phyloP scores from a whole-genome alignment of 345 rosid genomes.

The Syzygium grande region DNA sequence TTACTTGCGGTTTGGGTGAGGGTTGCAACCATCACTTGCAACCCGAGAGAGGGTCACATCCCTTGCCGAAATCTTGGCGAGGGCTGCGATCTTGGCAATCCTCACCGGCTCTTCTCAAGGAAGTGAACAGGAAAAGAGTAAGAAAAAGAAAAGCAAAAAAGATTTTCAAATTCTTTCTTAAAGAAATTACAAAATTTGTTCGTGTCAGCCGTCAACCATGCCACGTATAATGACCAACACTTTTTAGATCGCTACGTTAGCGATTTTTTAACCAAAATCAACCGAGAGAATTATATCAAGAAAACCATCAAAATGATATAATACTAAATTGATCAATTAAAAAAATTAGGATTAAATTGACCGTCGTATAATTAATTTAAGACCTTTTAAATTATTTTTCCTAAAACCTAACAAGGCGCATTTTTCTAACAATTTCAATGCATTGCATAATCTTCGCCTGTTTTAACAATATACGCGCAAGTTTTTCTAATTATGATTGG shows the following conservation, averaged over 20 bases:
- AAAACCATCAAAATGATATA: rapidly evolving
- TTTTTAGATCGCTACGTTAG: background rate
- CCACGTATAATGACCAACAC: background rate
- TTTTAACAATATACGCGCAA: background rate
- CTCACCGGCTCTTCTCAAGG: background rate
- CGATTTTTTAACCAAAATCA: background rate
- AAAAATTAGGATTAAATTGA: background rate
- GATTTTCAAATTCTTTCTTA: too few species aligned
- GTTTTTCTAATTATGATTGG: background rate
- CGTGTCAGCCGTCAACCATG: rapidly evolving
- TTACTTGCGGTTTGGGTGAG: too few species aligned
- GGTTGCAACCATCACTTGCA: background rate
- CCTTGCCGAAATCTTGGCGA: background rate
- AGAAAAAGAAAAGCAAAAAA: background rate
- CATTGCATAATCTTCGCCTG: background rate
- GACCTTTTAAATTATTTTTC: too few species aligned
- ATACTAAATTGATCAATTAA: rapidly evolving
- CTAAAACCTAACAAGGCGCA: rapidly evolving
- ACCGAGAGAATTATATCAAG: rapidly evolving
- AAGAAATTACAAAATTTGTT: rapidly evolving
- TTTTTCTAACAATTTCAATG: background rate
- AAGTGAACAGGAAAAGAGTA: background rate
- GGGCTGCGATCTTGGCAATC: background rate
- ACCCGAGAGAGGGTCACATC: too few species aligned
- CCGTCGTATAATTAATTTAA: too few species aligned